Percentiles rank a stretch among this genome's conserved stretches.
Conservation (phyloP, 208 protist genomes). For the Acanthamoeba culbertsoni region DNA sequence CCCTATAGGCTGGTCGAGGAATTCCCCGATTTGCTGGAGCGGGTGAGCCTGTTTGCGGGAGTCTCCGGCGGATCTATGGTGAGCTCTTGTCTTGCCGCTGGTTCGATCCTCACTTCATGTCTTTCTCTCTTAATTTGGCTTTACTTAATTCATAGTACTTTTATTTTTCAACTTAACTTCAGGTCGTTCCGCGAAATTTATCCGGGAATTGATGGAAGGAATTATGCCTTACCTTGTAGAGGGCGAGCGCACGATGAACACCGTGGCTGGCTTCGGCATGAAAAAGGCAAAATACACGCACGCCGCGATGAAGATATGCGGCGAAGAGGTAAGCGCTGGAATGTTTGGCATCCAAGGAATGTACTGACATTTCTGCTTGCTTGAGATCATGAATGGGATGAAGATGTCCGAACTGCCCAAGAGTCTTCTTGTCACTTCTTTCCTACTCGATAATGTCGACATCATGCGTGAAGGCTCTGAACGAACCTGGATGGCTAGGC, state of each 20-base stretch:
- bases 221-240: conserved; percentile 32
- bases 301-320: not conserved
- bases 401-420: conserved; percentile 38
- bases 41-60: conserved; percentile 25
- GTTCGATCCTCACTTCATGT: not conserved
- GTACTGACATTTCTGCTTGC: not conserved
- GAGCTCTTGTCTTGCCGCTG: not conserved
- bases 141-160: not conserved
- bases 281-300: conserved; percentile 51
- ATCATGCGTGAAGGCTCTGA: not conserved
- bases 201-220: not conserved
- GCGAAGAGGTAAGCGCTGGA: conserved; percentile 15
- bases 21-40: conserved; percentile 38
- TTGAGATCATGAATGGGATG: conserved; percentile 42
- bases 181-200: conserved; percentile 10
- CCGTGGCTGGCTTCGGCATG: conserved; percentile 33
- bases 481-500: not conserved
- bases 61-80: conserved; percentile 37
- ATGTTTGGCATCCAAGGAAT: not conserved
- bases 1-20: not conserved
- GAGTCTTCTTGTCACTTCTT: not conserved
- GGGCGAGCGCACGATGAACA: conserved; percentile 50
- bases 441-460: conserved; percentile 39
- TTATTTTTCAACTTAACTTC: not conserved
- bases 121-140: not conserved